Conservation (phyloP, 225 moss, liverwort and hornwort species). For the Lunularia cruciata region DNA sequence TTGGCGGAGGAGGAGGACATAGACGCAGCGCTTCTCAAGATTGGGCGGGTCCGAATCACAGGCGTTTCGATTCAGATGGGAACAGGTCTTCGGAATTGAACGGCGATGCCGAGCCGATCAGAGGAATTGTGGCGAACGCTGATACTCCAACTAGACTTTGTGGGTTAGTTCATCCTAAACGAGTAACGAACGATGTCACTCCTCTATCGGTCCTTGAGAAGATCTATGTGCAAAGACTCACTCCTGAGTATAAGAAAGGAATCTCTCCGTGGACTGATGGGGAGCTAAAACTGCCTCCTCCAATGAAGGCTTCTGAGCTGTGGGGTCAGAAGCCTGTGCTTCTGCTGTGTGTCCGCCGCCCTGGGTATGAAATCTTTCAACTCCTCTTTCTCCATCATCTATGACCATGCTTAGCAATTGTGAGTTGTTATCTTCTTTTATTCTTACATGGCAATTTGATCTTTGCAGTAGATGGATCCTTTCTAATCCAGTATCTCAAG, state of each 20-base stretch:
- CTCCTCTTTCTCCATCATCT: no score
- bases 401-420: no score
- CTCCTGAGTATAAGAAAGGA: slow-evolving; percentile 64
- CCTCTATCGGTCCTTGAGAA: slow-evolving; percentile 62
- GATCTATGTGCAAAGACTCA: slow-evolving; percentile 60
- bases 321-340: slow-evolving; percentile 75
- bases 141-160: slow-evolving; percentile 53
- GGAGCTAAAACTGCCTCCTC: slow-evolving; percentile 56
- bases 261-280: slow-evolving; percentile 47
- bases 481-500: background rate
- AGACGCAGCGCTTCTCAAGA: background rate
- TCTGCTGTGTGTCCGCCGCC: slow-evolving; percentile 78
- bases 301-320: slow-evolving; percentile 58
- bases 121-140: slow-evolving; percentile 57
- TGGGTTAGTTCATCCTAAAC: slow-evolving; percentile 53
- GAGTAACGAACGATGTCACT: slow-evolving; percentile 59
- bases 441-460: no score
- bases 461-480: no score
- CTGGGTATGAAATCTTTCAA: slow-evolving; percentile 51
- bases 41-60: slow-evolving; percentile 5
- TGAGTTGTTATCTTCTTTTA: no score
- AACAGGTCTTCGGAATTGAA: background rate
- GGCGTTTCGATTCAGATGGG: slow-evolving; percentile 27
- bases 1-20: background rate
- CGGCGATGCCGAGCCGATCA: slow-evolving; percentile 28